Percentiles rank a stretch among this genome's conserved stretches.
These are phyloP conservation scores for Yarrowia osloensis DNA, from an alignment of 805 yeast species.

Conservation along the genomic window DNA sequence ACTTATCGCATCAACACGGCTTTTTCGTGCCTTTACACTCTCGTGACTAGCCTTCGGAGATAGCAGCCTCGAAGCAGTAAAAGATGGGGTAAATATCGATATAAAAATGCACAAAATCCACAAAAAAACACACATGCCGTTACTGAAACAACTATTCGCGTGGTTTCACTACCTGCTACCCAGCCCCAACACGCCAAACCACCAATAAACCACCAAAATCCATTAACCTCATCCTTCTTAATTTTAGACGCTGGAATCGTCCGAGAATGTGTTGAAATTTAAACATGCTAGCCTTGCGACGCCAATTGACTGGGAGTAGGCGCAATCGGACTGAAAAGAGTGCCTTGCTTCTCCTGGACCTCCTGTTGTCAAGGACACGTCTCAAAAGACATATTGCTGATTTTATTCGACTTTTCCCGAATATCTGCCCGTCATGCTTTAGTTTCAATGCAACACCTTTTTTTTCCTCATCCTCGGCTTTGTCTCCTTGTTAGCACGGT, in stretches of 20 bases:
- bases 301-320: neutral
- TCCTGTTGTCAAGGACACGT: too few species aligned
- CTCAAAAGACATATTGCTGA: too few species aligned
- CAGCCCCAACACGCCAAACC: neutral
- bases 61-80: neutral
- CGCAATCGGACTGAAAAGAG: neutral
- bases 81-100: neutral
- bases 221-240: neutral
- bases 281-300: neutral
- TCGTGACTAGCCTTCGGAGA: neutral
- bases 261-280: slow-evolving; percentile 6
- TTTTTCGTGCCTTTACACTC: neutral
- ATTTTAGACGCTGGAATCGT: slow-evolving; percentile 2
- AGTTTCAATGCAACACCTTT: neutral
- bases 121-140: neutral
- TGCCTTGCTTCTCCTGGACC: neutral
- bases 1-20: neutral
- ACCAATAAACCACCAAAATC: neutral
- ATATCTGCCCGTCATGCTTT: neutral
- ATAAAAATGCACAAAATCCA: neutral
- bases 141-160: neutral
- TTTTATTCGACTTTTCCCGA: neutral
- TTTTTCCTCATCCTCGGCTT: slow-evolving; percentile 24
- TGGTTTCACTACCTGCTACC: neutral
- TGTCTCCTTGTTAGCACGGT: slow-evolving; percentile 22